Evolutionary conservation across 345 rosid genomes (phyloP), one percentile per base, ranked within the genome.

Genomic region (Salix arbutifolia): DNA sequence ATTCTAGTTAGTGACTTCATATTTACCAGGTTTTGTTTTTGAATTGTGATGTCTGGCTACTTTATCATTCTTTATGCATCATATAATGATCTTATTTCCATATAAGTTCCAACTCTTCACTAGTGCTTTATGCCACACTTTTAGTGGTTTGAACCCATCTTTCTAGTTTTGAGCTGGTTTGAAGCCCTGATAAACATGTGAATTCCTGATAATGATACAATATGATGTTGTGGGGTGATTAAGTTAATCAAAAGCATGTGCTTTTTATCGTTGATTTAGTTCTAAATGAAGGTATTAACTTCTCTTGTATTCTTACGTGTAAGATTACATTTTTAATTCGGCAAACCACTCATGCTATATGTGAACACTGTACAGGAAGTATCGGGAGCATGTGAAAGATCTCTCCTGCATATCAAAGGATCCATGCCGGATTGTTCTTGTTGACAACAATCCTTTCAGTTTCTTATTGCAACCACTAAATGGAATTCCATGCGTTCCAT

Each of bases 391-490:
- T 48, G 97, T 96, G 79, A 96, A 96, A 90, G 99, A 96, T 86
- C 91, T 96, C 52, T 84, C 94, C 28, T 86, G 92, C 87, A 25
- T 90, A 67, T 88, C 99, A 6, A 91, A 87, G 83, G 87, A 96
- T 85, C 87, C 92, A 76, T 70, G 84, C 77, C 90, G 98, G 65
- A 90, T 87, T 58, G 99, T 96, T 70, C 87, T 96, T 12, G 96
- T 96, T n/a, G 99, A 96, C 83, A 96, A 96, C 86, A 96, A 96
- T 77, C 99, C 99, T 0, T 96, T 96, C 89, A 96, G 99, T 85
- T 94, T 96, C 86, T 78, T 96, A 73, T 80, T 96, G 84, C 99
- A 96, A 82, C 99, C 99, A 28, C 64, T 90, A 9, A 96, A 96
- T 74, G 99, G 99, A 73, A 96, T 96, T 79, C 99, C 99, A 19